Conservation (phyloP, 305 asterid species). For the Fraxinus baroniana region DNA sequence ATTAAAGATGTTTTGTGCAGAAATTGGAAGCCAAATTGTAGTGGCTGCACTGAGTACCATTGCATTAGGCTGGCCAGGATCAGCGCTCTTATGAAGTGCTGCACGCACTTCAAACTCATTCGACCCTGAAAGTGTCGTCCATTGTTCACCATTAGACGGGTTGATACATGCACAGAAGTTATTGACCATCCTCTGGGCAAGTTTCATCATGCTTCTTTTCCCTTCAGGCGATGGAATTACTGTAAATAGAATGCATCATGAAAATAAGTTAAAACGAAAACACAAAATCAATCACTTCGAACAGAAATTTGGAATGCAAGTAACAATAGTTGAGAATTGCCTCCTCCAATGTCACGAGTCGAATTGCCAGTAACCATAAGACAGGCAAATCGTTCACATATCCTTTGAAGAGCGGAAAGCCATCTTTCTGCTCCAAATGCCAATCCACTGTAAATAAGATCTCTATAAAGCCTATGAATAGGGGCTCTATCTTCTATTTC, state of each 20-base stretch:
- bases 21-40: slow-evolving; percentile 85
- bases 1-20: slow-evolving; percentile 65
- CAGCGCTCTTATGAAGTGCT: slow-evolving; percentile 64
- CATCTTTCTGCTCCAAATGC: slow-evolving; percentile 95
- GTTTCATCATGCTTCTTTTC: slow-evolving; percentile 86
- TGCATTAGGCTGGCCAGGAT: slow-evolving; percentile 85
- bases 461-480: slow-evolving; percentile 62
- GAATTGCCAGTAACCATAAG: slow-evolving; percentile 59
- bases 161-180: slow-evolving; percentile 78
- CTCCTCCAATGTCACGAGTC: slow-evolving; percentile 74
- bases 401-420: slow-evolving; percentile 72
- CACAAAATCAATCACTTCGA: not conserved
- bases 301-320: not conserved
- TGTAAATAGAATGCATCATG: slow-evolving; percentile 17
- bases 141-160: slow-evolving; percentile 69
- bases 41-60: slow-evolving; percentile 85
- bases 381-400: slow-evolving; percentile 77
- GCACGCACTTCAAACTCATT: slow-evolving; percentile 79
- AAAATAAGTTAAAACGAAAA: not conserved
- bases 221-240: slow-evolving; percentile 82
- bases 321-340: slow-evolving; percentile 27
- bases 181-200: slow-evolving; percentile 83
- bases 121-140: slow-evolving; percentile 63
- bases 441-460: slow-evolving; percentile 70
- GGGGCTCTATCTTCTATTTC: slow-evolving; percentile 78